phyloP scores from a whole-genome alignment of 2,329 filamentous ascomycete genomes.

The Aspergillus sp. region DNA sequence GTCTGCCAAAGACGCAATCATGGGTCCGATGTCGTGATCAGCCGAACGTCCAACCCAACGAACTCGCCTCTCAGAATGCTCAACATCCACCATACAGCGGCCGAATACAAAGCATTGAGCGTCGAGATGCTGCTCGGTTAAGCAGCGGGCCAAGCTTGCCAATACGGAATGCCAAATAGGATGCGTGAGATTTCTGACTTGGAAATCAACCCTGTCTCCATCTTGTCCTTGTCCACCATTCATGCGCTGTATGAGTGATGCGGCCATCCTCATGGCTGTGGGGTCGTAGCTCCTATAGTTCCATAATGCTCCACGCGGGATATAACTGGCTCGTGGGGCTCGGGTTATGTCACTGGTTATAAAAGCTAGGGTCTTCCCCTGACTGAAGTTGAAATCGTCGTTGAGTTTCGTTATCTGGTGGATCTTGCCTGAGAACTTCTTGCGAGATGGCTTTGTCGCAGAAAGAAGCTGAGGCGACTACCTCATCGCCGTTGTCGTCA shows the following conservation, averaged over 20 bases:
- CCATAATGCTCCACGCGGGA: neutral
- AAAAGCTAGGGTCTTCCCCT: neutral
- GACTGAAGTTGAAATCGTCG: too few relatives aligned
- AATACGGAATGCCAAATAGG: neutral
- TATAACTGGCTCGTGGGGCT: neutral
- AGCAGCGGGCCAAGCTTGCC: neutral
- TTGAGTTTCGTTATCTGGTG: neutral
- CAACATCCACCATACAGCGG: neutral
- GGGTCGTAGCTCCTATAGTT: neutral
- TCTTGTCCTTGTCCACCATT: neutral
- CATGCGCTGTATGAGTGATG: neutral
- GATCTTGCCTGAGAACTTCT: neutral
- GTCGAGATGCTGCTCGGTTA: neutral
- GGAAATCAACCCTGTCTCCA: neutral
- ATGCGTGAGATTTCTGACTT: neutral
- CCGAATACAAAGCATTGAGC: neutral
- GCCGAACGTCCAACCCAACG: neutral
- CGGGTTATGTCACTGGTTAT: neutral
- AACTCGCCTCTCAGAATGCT: neutral
- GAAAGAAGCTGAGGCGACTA: conserved; percentile 14
- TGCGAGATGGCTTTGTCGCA: neutral
- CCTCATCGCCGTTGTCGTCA: conserved; percentile 8
- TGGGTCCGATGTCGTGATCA: conserved; percentile 13
- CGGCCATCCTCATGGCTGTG: neutral
- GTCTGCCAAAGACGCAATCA: conserved; percentile 7